phyloP scores from a whole-genome alignment of 139 green algal genomes.

The Pleodorina starrii region DNA sequence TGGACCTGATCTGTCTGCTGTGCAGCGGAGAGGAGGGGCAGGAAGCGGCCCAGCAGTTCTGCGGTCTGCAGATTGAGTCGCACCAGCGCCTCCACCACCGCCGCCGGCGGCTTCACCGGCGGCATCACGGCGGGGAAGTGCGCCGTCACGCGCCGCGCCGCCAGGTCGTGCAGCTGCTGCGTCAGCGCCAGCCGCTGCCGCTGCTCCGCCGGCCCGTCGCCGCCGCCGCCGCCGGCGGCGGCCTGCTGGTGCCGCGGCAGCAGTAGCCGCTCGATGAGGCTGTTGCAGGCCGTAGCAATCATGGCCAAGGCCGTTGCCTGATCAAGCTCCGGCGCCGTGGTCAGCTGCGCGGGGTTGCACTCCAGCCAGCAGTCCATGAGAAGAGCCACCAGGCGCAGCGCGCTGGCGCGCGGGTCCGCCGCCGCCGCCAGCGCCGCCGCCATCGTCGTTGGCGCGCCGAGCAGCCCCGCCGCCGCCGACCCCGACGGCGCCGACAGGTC shows the following conservation, averaged over 20 bases:
- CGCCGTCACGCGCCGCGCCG: slow-evolving; percentile 52
- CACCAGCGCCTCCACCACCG: slow-evolving; percentile 64
- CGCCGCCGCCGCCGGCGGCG: not conserved
- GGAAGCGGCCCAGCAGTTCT: slow-evolving; percentile 67
- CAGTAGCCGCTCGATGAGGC: slow-evolving; percentile 26
- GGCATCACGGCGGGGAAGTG: slow-evolving; percentile 64
- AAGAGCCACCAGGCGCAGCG: slow-evolving; percentile 54
- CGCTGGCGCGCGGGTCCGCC: not conserved
- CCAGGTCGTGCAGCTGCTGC: slow-evolving; percentile 26
- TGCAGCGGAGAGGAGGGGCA: slow-evolving; percentile 25
- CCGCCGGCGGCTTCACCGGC: not conserved
- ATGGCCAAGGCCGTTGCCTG: slow-evolving; percentile 35
- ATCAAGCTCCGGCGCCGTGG: slow-evolving; percentile 59
- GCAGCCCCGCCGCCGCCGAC: not conserved
- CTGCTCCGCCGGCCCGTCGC: no score
- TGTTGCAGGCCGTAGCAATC: slow-evolving; percentile 41
- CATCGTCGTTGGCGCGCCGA: not conserved
- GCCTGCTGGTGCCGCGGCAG: not conserved
- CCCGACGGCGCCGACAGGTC: not conserved
- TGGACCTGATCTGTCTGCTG: no score
- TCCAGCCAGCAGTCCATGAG: slow-evolving; percentile 74
- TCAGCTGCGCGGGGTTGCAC: slow-evolving; percentile 61
- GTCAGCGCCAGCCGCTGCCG: slow-evolving; percentile 21
- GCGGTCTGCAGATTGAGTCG: slow-evolving; percentile 69
- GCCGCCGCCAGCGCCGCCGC: slow-evolving; percentile 37